phyloP scores from a whole-genome alignment of 768 basidiomycete species.

The Cystofilobasidium capitatum region DNA sequence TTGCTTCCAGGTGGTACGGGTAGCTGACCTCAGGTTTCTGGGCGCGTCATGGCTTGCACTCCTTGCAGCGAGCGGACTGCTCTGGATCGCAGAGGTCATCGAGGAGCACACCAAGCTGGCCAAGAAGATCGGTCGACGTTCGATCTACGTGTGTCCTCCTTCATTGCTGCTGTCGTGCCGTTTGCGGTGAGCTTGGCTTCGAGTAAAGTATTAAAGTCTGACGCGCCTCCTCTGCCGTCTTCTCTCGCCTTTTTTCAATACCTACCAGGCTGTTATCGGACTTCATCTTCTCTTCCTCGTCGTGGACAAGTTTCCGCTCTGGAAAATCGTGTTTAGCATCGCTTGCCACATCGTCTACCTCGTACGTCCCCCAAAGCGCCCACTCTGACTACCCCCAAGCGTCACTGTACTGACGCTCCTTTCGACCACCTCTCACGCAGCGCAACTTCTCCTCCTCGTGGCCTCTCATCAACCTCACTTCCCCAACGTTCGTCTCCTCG shows the following conservation, averaged over 20 bases:
- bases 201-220: neutral
- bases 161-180: neutral
- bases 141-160: constrained; percentile 66
- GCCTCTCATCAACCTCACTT: constrained; percentile 88
- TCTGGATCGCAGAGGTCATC: constrained; percentile 90
- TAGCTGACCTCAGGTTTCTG: too few species aligned
- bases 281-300: constrained; percentile 69
- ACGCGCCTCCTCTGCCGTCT: constrained; percentile 19
- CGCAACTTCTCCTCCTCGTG: constrained; percentile 79
- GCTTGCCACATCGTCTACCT: constrained; percentile 79
- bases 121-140: constrained; percentile 69
- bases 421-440: neutral
- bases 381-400: neutral
- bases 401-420: neutral
- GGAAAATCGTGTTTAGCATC: constrained; percentile 67
- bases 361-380: constrained; percentile 35
- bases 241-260: constrained; percentile 13
- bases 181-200: too few species aligned
- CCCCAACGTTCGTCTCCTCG: constrained; percentile 70
- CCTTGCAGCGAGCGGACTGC: constrained; percentile 74
- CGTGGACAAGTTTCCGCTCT: constrained; percentile 68
- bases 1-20: too few species aligned
- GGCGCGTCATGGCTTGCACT: neutral
- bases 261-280: constrained; percentile 57
- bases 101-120: constrained; percentile 82